Evolutionary conservation across 495 filamentous ascomycete genomes (phyloP).

Genomic region (Aspergillus biplanus): DNA sequence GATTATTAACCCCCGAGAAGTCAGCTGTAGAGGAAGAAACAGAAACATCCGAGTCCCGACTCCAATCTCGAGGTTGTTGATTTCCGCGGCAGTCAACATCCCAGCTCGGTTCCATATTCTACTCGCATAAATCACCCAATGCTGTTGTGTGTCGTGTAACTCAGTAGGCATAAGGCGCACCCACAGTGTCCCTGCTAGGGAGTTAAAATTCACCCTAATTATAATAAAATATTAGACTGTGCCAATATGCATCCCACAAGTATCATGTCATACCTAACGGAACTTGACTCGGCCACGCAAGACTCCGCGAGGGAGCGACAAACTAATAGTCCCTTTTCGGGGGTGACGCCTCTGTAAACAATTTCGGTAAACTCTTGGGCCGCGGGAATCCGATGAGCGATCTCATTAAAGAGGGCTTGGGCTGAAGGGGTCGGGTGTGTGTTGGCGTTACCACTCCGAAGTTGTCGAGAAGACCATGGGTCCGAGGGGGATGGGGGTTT

Average conservation of each 20-base stretch:
- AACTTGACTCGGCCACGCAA: neutral
- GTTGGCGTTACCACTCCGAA: neutral
- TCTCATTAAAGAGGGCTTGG: neutral
- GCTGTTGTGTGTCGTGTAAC: neutral
- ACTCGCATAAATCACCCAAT: neutral
- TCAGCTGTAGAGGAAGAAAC: neutral
- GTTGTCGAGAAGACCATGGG: constrained; percentile 1
- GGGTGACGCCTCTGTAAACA: neutral
- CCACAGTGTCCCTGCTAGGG: neutral
- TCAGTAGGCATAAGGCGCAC: neutral
- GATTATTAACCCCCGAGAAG: neutral
- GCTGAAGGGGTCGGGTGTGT: neutral
- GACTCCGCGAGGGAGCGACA: neutral
- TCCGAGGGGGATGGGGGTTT: neutral
- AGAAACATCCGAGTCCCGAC: neutral
- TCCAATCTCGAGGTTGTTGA: neutral
- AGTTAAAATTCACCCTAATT: neutral
- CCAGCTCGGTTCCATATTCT: neutral
- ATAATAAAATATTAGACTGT: neutral
- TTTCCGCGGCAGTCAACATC: neutral
- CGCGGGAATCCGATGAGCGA: neutral
- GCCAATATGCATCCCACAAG: neutral
- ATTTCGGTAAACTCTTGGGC: neutral
- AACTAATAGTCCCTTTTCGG: neutral
- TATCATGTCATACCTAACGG: neutral